Evolutionary conservation across 2,329 filamentous ascomycete species (phyloP).

Genomic region (Exophiala bonariae): DNA sequence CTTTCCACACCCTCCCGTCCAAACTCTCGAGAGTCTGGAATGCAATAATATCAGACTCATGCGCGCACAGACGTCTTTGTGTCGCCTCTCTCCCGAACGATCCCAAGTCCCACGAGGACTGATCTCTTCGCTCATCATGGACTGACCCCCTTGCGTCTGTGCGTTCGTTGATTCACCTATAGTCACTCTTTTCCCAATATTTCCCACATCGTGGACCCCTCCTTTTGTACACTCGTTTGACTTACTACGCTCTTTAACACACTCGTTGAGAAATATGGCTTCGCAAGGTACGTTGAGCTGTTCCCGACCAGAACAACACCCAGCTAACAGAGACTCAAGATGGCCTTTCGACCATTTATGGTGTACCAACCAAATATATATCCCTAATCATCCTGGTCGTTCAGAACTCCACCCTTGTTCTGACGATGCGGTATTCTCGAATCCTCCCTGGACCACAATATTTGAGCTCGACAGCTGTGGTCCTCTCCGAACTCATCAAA

Average conservation of each 20-base stretch:
- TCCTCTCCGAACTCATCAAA: constrained; percentile 91
- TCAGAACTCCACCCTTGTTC: constrained; percentile 26
- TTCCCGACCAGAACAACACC: background rate
- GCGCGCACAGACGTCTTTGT: too few relatives aligned
- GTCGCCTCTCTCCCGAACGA: too few relatives aligned
- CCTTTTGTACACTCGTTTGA: background rate
- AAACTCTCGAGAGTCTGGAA: too few relatives aligned
- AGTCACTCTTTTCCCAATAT: background rate
- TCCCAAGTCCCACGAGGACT: too few relatives aligned
- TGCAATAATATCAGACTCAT: too few relatives aligned
- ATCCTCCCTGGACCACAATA: constrained; percentile 92
- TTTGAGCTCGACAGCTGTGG: constrained; percentile 88
- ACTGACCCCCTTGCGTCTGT: constrained; percentile 2
- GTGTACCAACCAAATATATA: constrained; percentile 25
- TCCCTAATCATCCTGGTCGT: constrained; percentile 25
- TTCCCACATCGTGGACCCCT: background rate
- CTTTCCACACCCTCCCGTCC: too few relatives aligned
- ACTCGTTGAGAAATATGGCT: constrained; percentile 4
- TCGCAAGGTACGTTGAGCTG: constrained; percentile 8
- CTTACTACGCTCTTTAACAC: background rate
- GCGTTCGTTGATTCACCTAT: background rate
- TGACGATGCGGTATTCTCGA: constrained; percentile 77
- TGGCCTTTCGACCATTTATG: constrained; percentile 19
- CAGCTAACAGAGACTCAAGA: constrained; percentile 5
- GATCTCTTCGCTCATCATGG: background rate